Conservation (phyloP, 2,329 filamentous ascomycete species). For the Diaporthe sp. region DNA sequence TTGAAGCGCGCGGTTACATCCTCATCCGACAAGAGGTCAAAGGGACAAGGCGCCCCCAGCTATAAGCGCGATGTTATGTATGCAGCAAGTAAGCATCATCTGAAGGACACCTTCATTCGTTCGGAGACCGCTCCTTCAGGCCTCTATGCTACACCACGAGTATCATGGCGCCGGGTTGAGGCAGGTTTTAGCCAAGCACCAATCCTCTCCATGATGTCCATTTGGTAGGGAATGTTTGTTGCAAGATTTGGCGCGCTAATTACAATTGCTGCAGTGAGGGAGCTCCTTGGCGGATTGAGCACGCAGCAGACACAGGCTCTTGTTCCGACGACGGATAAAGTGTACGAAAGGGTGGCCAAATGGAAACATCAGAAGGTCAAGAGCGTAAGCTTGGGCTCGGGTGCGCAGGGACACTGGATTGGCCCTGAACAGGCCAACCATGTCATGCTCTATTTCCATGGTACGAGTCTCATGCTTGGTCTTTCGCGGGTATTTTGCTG, state of each 20-base stretch:
- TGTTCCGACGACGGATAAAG: slow-evolving; percentile 22
- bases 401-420: slow-evolving; percentile 46
- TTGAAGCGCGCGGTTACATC: slow-evolving; percentile 29
- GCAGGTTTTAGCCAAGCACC: too few relatives aligned
- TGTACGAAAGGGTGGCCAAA: slow-evolving; percentile 6
- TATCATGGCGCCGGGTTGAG: too few relatives aligned
- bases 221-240: not conserved
- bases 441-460: slow-evolving; percentile 50
- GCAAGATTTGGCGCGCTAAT: not conserved
- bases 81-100: slow-evolving; percentile 27
- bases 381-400: slow-evolving; percentile 12
- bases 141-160: not conserved
- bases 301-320: slow-evolving; percentile 28
- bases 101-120: not conserved
- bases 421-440: slow-evolving; percentile 48
- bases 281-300: slow-evolving; percentile 14
- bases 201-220: not conserved
- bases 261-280: not conserved
- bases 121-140: not conserved
- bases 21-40: slow-evolving; percentile 15
- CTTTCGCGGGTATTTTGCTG: not conserved
- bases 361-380: slow-evolving; percentile 4
- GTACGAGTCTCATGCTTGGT: slow-evolving; percentile 3
- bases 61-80: slow-evolving; percentile 31
- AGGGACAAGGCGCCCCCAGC: slow-evolving; percentile 18